A percentile compares a stretch with the other conserved stretches of the same genome.
phyloP scores from a whole-genome alignment of 2,329 filamentous ascomycete genomes.

The Ophiostoma himal-ulmi region DNA sequence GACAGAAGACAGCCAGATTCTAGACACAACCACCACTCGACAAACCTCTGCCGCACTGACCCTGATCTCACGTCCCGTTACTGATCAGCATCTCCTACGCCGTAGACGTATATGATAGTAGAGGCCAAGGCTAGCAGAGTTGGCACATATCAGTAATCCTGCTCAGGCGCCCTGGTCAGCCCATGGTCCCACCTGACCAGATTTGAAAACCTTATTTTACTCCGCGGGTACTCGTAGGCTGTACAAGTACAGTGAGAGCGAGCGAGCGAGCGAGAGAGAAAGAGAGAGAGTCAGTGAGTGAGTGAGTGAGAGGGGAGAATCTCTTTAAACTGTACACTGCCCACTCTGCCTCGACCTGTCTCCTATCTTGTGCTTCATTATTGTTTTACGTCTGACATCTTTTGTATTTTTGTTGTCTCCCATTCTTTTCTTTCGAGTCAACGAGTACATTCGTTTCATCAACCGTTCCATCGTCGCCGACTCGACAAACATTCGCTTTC shows the following conservation, averaged over 20 bases:
- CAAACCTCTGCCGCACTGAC: background rate
- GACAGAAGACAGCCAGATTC: background rate
- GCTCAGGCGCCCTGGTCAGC: conserved; percentile 7
- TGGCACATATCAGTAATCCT: background rate
- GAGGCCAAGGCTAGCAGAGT: background rate
- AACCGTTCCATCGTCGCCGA: background rate
- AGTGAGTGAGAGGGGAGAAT: background rate
- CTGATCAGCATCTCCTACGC: background rate
- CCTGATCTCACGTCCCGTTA: background rate
- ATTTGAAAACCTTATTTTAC: conserved; percentile 11
- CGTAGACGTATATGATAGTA: background rate
- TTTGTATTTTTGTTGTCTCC: background rate
- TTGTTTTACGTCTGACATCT: background rate
- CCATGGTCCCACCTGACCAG: conserved; percentile 5
- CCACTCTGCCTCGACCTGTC: background rate
- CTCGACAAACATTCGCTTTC: conserved; percentile 9
- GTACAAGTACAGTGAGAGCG: background rate
- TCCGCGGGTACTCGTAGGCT: background rate
- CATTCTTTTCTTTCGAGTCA: background rate
- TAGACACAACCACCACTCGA: background rate
- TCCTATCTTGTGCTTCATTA: conserved; percentile 1
- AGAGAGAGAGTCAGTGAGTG: background rate
- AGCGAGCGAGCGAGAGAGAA: background rate
- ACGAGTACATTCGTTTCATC: background rate
- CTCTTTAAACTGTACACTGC: background rate